phyloP scores from a whole-genome alignment of 148 eudicot species.

The Linanthus parryae region DNA sequence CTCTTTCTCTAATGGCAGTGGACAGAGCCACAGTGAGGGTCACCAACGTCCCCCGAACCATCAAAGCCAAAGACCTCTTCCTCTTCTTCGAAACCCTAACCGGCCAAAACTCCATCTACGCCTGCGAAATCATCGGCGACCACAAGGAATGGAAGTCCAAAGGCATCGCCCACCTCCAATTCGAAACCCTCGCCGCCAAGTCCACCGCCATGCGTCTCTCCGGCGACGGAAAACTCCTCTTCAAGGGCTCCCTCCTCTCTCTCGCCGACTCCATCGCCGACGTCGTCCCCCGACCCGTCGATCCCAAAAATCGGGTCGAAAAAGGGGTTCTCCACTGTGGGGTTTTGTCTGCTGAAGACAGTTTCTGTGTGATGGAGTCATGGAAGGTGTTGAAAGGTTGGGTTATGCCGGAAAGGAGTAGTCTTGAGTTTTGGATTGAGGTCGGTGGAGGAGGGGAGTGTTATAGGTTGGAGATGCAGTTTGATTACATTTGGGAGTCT shows the following conservation, averaged over 20 bases:
- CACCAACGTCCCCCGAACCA: conserved; percentile 63
- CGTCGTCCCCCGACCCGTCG: conserved; percentile 51
- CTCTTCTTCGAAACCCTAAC: conserved; percentile 39
- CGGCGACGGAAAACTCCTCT: conserved; percentile 28
- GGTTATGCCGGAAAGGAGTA: conserved; percentile 66
- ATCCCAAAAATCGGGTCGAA: conserved; percentile 32
- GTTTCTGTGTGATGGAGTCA: conserved; percentile 55
- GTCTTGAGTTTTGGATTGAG: conserved; percentile 48
- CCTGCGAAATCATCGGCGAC: conserved; percentile 68
- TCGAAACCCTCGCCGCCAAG: conserved; percentile 60
- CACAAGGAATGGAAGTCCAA: conserved; percentile 74
- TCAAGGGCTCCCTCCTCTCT: conserved; percentile 42
- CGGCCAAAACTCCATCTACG: conserved; percentile 51
- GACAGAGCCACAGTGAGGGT: conserved; percentile 50
- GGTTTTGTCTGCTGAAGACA: conserved; percentile 34
- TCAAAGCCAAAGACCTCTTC: conserved; percentile 53
- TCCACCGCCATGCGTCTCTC: conserved; percentile 31
- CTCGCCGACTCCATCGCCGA: conserved; percentile 49
- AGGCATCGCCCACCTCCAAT: conserved; percentile 75
- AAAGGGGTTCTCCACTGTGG: conserved; percentile 55
- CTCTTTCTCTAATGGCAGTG: conserved; percentile 22
- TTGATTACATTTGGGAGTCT: conserved; percentile 65
- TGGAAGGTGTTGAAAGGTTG: conserved; percentile 51
- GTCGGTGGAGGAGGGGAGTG: conserved; percentile 25
- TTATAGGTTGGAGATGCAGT: conserved; percentile 65